These are phyloP conservation scores for Stagonosporopsis vannaccii DNA, from an alignment of 2,329 filamentous ascomycete species.

Conservation along the genomic window DNA sequence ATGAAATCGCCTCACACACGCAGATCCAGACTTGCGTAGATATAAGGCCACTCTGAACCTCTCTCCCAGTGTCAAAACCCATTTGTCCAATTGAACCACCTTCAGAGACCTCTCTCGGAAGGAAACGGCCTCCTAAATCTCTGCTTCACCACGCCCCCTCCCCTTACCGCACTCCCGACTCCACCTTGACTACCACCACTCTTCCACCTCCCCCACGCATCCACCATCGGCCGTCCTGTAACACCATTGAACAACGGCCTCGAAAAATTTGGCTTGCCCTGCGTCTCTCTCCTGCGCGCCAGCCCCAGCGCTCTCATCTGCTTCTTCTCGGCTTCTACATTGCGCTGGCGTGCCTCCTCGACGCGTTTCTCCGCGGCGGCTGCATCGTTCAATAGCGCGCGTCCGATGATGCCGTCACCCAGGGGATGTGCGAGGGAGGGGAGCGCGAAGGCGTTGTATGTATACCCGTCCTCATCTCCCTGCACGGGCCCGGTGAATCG, in stretches of 20 bases:
- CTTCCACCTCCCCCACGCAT: conserved; percentile 1
- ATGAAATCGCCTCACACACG: not conserved
- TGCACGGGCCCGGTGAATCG: no score
- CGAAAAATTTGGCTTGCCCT: conserved; percentile 3
- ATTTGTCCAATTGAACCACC: not conserved
- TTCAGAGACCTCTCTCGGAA: not conserved
- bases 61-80: not conserved
- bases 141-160: not conserved
- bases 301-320: not conserved
- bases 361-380: not conserved
- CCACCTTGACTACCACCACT: not conserved
- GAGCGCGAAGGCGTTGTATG: conserved; percentile 16
- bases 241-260: conserved; percentile 33
- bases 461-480: conserved; percentile 15
- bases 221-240: conserved; percentile 16
- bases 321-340: not conserved
- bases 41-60: not conserved
- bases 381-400: not conserved
- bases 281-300: not conserved
- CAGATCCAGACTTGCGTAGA: not conserved
- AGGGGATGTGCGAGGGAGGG: conserved; percentile 20
- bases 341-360: not conserved
- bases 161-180: not conserved
- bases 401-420: conserved; percentile 14
- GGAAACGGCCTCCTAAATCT: not conserved